phyloP scores from a whole-genome alignment of 2,329 filamentous ascomycete species.

The Botrytis hyacinthi region DNA sequence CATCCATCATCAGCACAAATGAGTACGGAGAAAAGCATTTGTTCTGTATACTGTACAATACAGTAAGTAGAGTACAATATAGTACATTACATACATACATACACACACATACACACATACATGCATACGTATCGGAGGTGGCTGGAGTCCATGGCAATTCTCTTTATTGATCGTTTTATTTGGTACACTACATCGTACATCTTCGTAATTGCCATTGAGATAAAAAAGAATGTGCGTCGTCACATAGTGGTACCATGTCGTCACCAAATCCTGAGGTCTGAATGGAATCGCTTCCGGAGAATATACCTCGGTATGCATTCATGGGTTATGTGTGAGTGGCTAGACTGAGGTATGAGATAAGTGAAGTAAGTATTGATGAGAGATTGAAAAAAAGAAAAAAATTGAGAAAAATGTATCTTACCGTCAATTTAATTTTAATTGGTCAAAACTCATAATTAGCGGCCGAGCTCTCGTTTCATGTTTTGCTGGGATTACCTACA shows the following conservation, averaged over 20 bases:
- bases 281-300: constrained; percentile 13
- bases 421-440: neutral
- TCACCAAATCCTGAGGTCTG: neutral
- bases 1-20: constrained; percentile 16
- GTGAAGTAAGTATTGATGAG: neutral
- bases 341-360: neutral
- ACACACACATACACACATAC: neutral
- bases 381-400: neutral
- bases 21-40: constrained; percentile 15
- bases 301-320: neutral
- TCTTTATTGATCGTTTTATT: neutral
- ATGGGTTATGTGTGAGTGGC: neutral
- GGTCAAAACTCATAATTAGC: neutral
- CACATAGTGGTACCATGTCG: constrained; percentile 7
- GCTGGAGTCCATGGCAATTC: neutral
- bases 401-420: neutral
- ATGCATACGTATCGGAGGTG: neutral
- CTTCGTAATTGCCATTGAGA: neutral
- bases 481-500: constrained; percentile 15
- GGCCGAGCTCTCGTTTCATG: constrained; percentile 19
- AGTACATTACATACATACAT: constrained; percentile 1
- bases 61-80: neutral
- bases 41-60: constrained; percentile 6
- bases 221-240: neutral
- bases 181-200: constrained; percentile 2